Evolutionary conservation across 257 asterid species (phyloP).

Genomic region (Scutellaria galericulata): DNA sequence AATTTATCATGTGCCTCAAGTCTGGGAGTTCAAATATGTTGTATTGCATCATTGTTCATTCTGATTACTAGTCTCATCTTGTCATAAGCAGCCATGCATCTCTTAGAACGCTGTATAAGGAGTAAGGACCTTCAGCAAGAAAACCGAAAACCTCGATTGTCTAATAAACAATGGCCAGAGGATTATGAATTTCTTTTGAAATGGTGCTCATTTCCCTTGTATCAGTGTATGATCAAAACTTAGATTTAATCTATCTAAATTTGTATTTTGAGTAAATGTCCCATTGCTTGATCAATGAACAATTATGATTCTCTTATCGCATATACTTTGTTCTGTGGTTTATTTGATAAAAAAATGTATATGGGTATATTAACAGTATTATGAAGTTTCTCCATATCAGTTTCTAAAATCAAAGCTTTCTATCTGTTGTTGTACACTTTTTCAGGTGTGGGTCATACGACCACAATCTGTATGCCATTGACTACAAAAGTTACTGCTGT

Average conservation of each 20-base stretch:
- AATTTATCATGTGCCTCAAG: slow-evolving; percentile 16
- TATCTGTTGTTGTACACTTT: slow-evolving; percentile 26
- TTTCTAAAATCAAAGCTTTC: slow-evolving; percentile 21
- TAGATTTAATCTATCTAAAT: background rate
- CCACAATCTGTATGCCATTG: slow-evolving; percentile 85
- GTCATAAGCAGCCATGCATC: slow-evolving; percentile 11
- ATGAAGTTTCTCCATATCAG: slow-evolving; percentile 26
- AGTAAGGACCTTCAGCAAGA: too few species aligned
- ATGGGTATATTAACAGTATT: background rate
- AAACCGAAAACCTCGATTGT: background rate
- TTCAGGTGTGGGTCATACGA: slow-evolving; percentile 97
- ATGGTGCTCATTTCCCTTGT: slow-evolving; percentile 11
- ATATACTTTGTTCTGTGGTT: slow-evolving; percentile 7
- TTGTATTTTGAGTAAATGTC: slow-evolving; percentile 7
- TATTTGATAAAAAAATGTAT: slow-evolving; percentile 19
- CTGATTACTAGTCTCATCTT: background rate
- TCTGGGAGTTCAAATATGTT: slow-evolving; percentile 2
- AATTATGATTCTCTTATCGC: slow-evolving; percentile 16
- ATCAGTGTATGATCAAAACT: background rate
- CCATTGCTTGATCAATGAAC: slow-evolving; percentile 15
- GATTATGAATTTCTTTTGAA: slow-evolving; percentile 10
- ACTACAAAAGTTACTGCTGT: slow-evolving; percentile 72
- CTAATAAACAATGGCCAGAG: background rate
- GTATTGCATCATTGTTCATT: slow-evolving; percentile 12
- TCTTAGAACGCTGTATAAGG: slow-evolving; percentile 17